phyloP scores from a whole-genome alignment of 2,329 filamentous ascomycete species.

The Clonostachys rhizophaga region DNA sequence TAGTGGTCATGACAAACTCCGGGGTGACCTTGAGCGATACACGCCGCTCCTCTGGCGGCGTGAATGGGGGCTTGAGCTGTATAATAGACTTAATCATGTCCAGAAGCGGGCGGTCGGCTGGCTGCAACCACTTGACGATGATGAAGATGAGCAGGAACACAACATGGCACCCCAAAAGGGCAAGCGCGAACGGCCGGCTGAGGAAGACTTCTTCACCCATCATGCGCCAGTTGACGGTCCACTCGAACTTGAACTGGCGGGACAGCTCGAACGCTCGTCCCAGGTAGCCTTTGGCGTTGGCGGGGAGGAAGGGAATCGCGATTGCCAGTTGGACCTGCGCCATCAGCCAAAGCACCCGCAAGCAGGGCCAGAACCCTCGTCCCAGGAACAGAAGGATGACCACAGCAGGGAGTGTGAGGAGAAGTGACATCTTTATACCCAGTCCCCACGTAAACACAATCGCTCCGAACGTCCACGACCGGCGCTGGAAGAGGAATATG shows the following conservation, averaged over 20 bases:
- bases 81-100: slow-evolving; percentile 44
- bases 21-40: slow-evolving; percentile 59
- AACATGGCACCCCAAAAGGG: slow-evolving; percentile 62
- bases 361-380: slow-evolving; percentile 58
- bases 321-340: slow-evolving; percentile 69
- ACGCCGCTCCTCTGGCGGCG: slow-evolving; percentile 45
- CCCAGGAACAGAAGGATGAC: slow-evolving; percentile 72
- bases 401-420: slow-evolving; percentile 79
- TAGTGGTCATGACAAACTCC: slow-evolving; percentile 69
- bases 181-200: slow-evolving; percentile 59
- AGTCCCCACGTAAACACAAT: slow-evolving; percentile 73
- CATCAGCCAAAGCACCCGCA: slow-evolving; percentile 69
- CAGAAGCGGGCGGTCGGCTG: slow-evolving; percentile 53
- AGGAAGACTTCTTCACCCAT: slow-evolving; percentile 80
- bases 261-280: slow-evolving; percentile 85
- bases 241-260: slow-evolving; percentile 89
- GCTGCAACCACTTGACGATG: slow-evolving; percentile 66
- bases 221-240: slow-evolving; percentile 99
- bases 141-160: slow-evolving; percentile 64
- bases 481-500: slow-evolving; percentile 73
- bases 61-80: slow-evolving; percentile 37
- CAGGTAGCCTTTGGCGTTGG: slow-evolving; percentile 67
- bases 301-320: slow-evolving; percentile 62
- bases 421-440: slow-evolving; percentile 91
- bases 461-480: slow-evolving; percentile 68